Percentiles rank a stretch among this genome's conserved stretches.
phyloP scores from a whole-genome alignment of 176 grass and related monocot genomes.

The Triticum turgidum region DNA sequence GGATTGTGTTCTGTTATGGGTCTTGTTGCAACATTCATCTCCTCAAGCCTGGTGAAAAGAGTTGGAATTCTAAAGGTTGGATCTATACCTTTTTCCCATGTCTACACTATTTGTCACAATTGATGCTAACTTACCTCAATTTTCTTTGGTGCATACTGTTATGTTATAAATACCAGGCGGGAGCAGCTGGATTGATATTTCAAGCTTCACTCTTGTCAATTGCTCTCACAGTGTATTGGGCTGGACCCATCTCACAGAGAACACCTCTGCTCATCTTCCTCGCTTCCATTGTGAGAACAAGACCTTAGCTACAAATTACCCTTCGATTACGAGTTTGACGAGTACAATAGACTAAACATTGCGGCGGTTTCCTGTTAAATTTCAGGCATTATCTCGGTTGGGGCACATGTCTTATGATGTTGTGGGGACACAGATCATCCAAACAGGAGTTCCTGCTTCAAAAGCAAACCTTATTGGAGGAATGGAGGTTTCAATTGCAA shows the following conservation, averaged over 20 bases:
- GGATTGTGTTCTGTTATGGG: slow-evolving; percentile 96
- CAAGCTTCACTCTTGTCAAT: slow-evolving; percentile 79
- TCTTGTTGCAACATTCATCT: slow-evolving; percentile 88
- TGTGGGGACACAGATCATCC: slow-evolving; percentile 91
- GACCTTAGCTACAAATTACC: slow-evolving; percentile 14
- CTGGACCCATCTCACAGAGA: slow-evolving; percentile 62
- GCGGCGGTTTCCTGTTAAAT: slow-evolving; percentile 22
- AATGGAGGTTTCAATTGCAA: slow-evolving; percentile 93
- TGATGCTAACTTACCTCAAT: slow-evolving; percentile 16
- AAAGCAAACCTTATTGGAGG: slow-evolving; percentile 96
- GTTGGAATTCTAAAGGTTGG: slow-evolving; percentile 94
- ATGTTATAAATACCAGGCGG: slow-evolving; percentile 59
- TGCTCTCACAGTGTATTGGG: slow-evolving; percentile 77
- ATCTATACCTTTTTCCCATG: neutral
- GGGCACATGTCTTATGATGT: slow-evolving; percentile 99
- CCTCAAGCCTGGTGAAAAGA: slow-evolving; percentile 77
- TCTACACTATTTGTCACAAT: neutral
- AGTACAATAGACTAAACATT: slow-evolving; percentile 1
- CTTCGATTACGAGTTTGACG: neutral
- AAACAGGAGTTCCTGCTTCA: slow-evolving; percentile 78
- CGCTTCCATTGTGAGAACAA: slow-evolving; percentile 67
- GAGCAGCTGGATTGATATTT: slow-evolving; percentile 94
- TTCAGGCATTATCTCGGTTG: slow-evolving; percentile 76
- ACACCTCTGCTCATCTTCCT: slow-evolving; percentile 81
- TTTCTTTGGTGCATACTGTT: slow-evolving; percentile 9